These are phyloP conservation scores for Rhynchospora pubera DNA, from an alignment of 176 grass and related monocot species.

Conservation along the genomic window DNA sequence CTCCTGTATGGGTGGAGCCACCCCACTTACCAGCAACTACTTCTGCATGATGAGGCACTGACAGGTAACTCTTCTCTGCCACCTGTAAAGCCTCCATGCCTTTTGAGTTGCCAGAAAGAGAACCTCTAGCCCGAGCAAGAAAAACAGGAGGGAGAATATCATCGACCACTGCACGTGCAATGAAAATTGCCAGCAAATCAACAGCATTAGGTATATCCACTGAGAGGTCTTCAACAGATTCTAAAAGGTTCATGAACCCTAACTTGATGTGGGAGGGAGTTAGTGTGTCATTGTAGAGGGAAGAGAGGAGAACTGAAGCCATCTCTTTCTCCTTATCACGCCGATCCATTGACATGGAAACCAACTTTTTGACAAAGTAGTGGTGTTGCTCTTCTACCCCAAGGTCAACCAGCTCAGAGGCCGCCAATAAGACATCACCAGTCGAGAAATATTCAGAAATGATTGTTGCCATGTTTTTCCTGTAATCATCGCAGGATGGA, in stretches of 20 bases:
- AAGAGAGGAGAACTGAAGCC: conserved; percentile 62
- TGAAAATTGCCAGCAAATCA: conserved; percentile 62
- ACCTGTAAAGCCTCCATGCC: conserved; percentile 56
- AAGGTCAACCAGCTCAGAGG: conserved; percentile 51
- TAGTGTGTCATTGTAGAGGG: conserved; percentile 62
- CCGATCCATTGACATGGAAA: conserved; percentile 87
- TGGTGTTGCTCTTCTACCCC: conserved; percentile 53
- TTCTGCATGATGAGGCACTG: conserved; percentile 74
- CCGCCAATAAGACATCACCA: conserved; percentile 59
- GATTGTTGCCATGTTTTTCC: conserved; percentile 44
- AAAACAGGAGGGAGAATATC: conserved; percentile 76
- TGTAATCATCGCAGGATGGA: conserved; percentile 58
- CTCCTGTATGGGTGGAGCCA: conserved; percentile 51
- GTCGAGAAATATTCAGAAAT: conserved; percentile 78
- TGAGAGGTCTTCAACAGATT: conserved; percentile 57
- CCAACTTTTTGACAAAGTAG: conserved; percentile 72
- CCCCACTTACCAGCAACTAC: conserved; percentile 67
- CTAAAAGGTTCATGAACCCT: conserved; percentile 71
- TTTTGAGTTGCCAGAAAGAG: conserved; percentile 40
- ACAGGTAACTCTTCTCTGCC: conserved; percentile 68
- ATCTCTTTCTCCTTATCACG: conserved; percentile 95
- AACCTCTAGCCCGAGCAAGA: conserved; percentile 42
- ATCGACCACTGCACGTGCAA: conserved; percentile 68
- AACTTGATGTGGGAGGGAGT: conserved; percentile 50
- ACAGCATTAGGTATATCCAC: conserved; percentile 72